Evolutionary conservation across 208 protist species (phyloP).

Genomic region (Trypanosoma congolense): DNA sequence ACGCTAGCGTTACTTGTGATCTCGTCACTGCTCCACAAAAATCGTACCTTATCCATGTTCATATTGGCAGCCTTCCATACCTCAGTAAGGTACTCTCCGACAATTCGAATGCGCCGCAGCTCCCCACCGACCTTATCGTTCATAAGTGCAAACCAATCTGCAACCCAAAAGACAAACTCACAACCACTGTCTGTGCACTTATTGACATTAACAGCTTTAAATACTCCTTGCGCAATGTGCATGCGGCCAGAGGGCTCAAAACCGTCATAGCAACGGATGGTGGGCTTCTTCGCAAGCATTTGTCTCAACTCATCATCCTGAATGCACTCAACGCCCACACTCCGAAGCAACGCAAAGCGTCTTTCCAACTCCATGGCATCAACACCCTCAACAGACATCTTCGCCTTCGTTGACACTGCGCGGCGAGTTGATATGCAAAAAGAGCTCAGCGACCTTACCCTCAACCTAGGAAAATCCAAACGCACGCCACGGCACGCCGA

Average conservation of each 20-base stretch:
- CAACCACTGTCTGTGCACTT: constrained; percentile 95
- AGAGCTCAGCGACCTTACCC: background rate
- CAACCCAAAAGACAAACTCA: constrained; percentile 99
- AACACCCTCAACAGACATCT: background rate
- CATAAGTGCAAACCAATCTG: constrained; percentile 99
- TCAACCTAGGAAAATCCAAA: background rate
- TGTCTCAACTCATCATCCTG: constrained; percentile 88
- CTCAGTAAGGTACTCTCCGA: constrained; percentile 97
- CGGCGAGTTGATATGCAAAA: constrained; percentile 5
- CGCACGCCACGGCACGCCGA: constrained; percentile 11
- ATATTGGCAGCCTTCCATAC: constrained; percentile 99
- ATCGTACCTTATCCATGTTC: constrained; percentile 95
- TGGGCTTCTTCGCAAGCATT: constrained; percentile 90
- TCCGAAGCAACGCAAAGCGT: constrained; percentile 79
- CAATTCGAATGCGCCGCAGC: constrained; percentile 95
- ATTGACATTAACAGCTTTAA: constrained; percentile 99
- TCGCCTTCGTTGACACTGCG: constrained; percentile 1
- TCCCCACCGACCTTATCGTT: constrained; percentile 99
- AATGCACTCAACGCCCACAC: constrained; percentile 96
- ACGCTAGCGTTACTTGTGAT: constrained; percentile 91
- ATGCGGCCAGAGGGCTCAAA: constrained; percentile 99
- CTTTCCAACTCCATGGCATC: constrained; percentile 32
- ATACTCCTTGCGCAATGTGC: constrained; percentile 99
- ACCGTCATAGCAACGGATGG: constrained; percentile 96
- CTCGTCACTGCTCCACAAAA: constrained; percentile 96